Percentiles rank a stretch among this genome's conserved stretches.
phyloP scores from a whole-genome alignment of 306 rosid species.

The Cicer yamashitae region DNA sequence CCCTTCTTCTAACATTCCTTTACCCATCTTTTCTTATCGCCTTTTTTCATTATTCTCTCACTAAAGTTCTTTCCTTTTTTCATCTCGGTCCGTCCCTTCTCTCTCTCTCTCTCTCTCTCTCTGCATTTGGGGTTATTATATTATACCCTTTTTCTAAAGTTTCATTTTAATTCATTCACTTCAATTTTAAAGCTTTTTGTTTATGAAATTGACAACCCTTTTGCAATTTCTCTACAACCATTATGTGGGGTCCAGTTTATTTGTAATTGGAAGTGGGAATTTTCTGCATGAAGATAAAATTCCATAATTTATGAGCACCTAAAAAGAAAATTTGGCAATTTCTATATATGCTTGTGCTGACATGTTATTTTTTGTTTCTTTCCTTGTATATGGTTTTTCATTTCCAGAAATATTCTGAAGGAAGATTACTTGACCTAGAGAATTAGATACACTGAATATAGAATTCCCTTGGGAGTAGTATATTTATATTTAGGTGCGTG shows the following conservation, averaged over 20 bases:
- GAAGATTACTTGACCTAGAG: constrained; percentile 38
- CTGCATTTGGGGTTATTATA: constrained; percentile 4
- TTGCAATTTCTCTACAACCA: not conserved
- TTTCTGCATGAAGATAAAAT: constrained; percentile 49
- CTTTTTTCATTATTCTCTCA: constrained; percentile 40
- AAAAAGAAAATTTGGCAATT: constrained; percentile 36
- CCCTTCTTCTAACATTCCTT: constrained; percentile 73
- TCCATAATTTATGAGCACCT: constrained; percentile 38
- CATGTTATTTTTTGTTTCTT: constrained; percentile 37
- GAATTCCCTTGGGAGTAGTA: constrained; percentile 22
- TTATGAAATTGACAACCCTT: constrained; percentile 31
- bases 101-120: constrained; percentile 42
- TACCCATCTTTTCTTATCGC: constrained; percentile 1
- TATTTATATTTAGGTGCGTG: constrained; percentile 22
- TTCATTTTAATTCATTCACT: not conserved
- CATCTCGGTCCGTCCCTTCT: constrained; percentile 45
- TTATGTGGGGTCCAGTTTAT: constrained; percentile 49
- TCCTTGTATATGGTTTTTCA: constrained; percentile 35
- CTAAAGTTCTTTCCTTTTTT: constrained; percentile 53
- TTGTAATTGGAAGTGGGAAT: constrained; percentile 34
- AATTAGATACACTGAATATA: constrained; percentile 23
- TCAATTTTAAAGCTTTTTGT: constrained; percentile 37
- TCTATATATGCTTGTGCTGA: constrained; percentile 48
- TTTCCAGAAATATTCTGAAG: constrained; percentile 48
- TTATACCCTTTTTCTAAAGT: constrained; percentile 35